A percentile compares a stretch with the other conserved stretches of the same genome.
phyloP scores from a whole-genome alignment of 129 eudicot genomes.

The Helianthus annuus region DNA sequence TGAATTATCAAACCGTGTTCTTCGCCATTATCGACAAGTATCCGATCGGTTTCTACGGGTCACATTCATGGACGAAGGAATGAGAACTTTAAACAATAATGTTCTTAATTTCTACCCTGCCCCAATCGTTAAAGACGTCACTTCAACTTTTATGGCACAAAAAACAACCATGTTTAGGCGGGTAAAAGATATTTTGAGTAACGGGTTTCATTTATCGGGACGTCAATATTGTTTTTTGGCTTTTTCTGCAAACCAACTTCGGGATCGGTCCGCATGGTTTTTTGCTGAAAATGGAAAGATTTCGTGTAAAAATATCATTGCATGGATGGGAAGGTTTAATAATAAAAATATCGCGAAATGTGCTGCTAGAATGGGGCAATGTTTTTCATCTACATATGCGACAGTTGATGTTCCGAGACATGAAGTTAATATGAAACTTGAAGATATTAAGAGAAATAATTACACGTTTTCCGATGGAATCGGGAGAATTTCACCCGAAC shows the following conservation, averaged over 20 bases:
- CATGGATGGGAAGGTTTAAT: conserved; percentile 14
- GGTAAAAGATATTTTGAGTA: conserved; percentile 4
- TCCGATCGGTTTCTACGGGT: conserved; percentile 15
- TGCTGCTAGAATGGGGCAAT: conserved; percentile 24
- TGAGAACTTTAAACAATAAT: conserved; percentile 15
- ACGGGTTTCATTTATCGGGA: conserved; percentile 15
- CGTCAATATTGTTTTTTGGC: conserved; percentile 9
- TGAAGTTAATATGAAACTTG: neutral
- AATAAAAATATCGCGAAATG: conserved; percentile 9
- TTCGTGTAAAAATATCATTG: conserved; percentile 1
- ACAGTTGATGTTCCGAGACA: conserved; percentile 16
- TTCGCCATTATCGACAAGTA: conserved; percentile 8
- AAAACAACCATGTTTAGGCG: conserved; percentile 17
- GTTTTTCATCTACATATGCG: conserved; percentile 20
- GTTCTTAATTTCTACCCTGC: conserved; percentile 18
- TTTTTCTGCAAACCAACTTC: conserved; percentile 17
- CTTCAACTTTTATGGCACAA: neutral
- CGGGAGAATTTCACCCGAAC: conserved; percentile 13
- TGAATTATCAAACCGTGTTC: conserved; percentile 20
- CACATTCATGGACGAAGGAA: conserved; percentile 20
- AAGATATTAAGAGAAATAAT: neutral
- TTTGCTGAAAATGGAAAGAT: conserved; percentile 13
- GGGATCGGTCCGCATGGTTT: conserved; percentile 17
- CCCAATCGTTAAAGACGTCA: conserved; percentile 2
- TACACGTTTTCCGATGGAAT: conserved; percentile 13